Conservation (phyloP, 108 stramenopile species). For the Cylindrotheca closterium region DNA sequence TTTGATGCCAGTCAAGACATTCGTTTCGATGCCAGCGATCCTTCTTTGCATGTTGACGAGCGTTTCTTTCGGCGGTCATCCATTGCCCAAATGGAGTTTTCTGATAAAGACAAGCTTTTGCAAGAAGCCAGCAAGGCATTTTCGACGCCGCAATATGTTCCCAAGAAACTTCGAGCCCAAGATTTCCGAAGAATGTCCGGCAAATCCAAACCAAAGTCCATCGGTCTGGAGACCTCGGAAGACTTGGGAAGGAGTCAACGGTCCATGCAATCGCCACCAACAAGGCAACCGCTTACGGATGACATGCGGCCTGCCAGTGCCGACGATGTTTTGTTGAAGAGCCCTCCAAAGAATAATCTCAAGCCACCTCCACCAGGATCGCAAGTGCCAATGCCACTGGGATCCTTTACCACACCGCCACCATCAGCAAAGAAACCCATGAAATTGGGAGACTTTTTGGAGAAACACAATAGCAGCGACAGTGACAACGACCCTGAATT, state of each 20-base stretch:
- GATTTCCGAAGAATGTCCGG: neutral
- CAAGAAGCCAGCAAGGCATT: neutral
- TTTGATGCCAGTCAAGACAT: conserved; percentile 24
- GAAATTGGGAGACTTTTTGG: neutral
- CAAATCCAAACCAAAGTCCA: neutral
- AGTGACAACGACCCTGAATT: conserved; percentile 17
- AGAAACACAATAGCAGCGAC: neutral
- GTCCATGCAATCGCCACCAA: neutral
- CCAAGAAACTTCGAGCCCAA: neutral
- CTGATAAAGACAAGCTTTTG: conserved; percentile 5
- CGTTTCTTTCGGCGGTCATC: neutral
- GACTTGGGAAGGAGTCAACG: neutral
- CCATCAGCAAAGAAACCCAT: neutral
- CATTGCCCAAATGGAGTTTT: neutral
- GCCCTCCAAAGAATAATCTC: no score
- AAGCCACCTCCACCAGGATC: neutral
- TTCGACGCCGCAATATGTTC: neutral
- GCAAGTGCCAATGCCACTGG: neutral
- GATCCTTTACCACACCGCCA: neutral
- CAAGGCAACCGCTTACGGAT: neutral
- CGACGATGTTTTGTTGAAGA: neutral
- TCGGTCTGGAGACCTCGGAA: neutral
- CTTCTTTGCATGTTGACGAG: neutral
- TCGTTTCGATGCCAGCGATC: conserved; percentile 12
- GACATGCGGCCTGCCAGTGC: neutral